These are phyloP conservation scores for Aspergillus latus DNA, from an alignment of 2,329 filamentous ascomycete species.

Conservation along the genomic window DNA sequence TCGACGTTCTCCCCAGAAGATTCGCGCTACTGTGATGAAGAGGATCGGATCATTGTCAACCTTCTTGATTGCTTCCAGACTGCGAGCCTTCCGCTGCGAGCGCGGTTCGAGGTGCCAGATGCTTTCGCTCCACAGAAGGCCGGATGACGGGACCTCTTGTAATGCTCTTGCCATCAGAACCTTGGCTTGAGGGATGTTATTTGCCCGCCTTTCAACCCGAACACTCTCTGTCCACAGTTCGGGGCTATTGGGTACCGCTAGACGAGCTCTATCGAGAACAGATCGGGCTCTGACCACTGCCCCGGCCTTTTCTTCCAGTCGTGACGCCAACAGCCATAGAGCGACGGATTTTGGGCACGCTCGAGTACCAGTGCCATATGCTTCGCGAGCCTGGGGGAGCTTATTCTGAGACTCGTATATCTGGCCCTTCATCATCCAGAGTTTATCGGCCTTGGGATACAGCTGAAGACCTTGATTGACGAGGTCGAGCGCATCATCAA, in stretches of 20 bases:
- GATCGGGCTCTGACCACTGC: conserved; percentile 88
- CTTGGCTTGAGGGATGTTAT: conserved; percentile 80
- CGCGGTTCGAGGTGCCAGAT: conserved; percentile 93
- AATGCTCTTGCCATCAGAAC: conserved; percentile 90
- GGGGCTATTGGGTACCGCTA: conserved; percentile 80
- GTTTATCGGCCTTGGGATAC: conserved; percentile 81
- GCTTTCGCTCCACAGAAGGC: conserved; percentile 86
- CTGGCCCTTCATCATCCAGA: conserved; percentile 99
- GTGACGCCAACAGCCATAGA: conserved; percentile 84
- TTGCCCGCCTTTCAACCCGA: conserved; percentile 82
- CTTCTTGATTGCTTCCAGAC: conserved; percentile 93
- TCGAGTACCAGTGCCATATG: conserved; percentile 83
- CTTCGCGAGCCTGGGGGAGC: conserved; percentile 80
- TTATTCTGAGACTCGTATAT: conserved; percentile 86
- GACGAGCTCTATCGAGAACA: conserved; percentile 84
- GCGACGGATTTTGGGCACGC: conserved; percentile 80
- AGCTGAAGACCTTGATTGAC: conserved; percentile 81
- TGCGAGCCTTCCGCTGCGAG: conserved; percentile 87
- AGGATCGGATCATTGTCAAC: conserved; percentile 88
- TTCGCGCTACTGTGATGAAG: conserved; percentile 87
- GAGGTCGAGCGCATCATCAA: conserved; percentile 79
- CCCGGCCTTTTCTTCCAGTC: conserved; percentile 82
- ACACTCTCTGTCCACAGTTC: conserved; percentile 93
- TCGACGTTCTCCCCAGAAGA: conserved; percentile 92
- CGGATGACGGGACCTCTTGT: conserved; percentile 85